phyloP scores from a whole-genome alignment of 192 early-diverging fungal genomes.

The Dissophora globulifera region DNA sequence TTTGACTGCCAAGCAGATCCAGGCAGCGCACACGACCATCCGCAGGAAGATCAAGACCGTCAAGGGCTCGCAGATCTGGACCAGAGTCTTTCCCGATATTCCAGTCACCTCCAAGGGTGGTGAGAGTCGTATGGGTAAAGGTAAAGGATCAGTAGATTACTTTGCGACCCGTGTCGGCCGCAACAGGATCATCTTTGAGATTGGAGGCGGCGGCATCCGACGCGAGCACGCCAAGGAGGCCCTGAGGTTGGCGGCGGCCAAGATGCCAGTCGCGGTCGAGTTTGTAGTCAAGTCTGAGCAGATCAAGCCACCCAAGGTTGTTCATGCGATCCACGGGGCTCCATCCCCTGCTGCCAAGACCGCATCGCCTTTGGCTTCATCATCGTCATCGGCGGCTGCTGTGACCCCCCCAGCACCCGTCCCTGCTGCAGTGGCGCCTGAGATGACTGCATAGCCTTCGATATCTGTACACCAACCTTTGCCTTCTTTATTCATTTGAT shows the following conservation, averaged over 20 bases:
- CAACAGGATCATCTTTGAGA: conserved; percentile 91
- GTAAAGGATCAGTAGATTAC: conserved; percentile 94
- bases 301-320: conserved; percentile 48
- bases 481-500: too few relatives aligned
- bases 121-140: conserved; percentile 97
- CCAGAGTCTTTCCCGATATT: conserved; percentile 91
- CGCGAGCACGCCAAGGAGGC: conserved; percentile 85
- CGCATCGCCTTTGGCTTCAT: too few relatives aligned
- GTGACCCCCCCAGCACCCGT: conserved; percentile 1
- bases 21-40: conserved; percentile 77
- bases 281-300: conserved; percentile 68
- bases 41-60: conserved; percentile 85
- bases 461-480: conserved; percentile 3
- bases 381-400: conserved; percentile 1
- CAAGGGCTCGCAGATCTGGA: conserved; percentile 87
- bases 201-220: conserved; percentile 79
- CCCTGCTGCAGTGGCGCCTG: conserved; percentile 5
- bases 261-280: conserved; percentile 75
- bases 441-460: conserved; percentile 22
- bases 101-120: conserved; percentile 92
- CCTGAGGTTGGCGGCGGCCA: conserved; percentile 69
- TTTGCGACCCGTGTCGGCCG: conserved; percentile 90
- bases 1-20: conserved; percentile 84
- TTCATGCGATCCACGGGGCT: conserved; percentile 29
- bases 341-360: background rate